Base-by-base conservation (phyloP, 78 protist genomes). In the Trichosphaerium sp. region DNA sequence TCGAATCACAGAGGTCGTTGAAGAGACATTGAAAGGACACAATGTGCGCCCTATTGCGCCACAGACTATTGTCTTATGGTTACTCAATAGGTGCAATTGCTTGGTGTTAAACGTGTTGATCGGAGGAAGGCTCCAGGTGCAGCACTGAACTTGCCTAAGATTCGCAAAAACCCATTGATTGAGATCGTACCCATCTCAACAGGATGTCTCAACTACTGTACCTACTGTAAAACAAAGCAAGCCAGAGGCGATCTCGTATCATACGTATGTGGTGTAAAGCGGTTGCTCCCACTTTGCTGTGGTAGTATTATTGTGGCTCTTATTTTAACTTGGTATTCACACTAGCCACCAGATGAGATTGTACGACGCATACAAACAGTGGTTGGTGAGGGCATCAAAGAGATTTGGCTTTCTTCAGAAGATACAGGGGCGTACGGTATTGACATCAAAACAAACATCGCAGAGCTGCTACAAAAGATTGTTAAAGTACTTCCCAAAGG, bases 201-300 rank as follows among this genome's bases (percentile, higher is more conserved):
- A 11, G 91, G 91, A 26, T 86, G 91, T 56, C 74, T 77, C 29
- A 78, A 78, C 57, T 0, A 69, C 54, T 82, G 87, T 74, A 74
- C 88, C 0, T 86, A 76, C 49, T 86, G 91, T 69, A 86, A 86
- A 71, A 86, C 91, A 2, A 72, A 78, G 67, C 78, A 71, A 4
- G 91, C 91, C 5, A 66, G 91, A 6, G 91, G 91, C 2, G 57
- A 54, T 44, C 61, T 78, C 21, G 25, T 4, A 49, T 32, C 59
- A n/a, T 78, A 69, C 59, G n/a, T n/a, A n/a, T n/a, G n/a, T n/a
- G n/a, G n/a, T n/a, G n/a, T n/a, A n/a, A n/a, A n/a, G n/a, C n/a
- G n/a, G 62, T 26, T 26, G 62, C 62, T 57, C 15, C 57, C 38
- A 21, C 21, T 35, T 35, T 15, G 15, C 62, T 57, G 57, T 15